A percentile compares a stretch with the other conserved stretches of the same genome.
Conservation (phyloP, 768 basidiomycete species). For the Mycena epipterygia region DNA sequence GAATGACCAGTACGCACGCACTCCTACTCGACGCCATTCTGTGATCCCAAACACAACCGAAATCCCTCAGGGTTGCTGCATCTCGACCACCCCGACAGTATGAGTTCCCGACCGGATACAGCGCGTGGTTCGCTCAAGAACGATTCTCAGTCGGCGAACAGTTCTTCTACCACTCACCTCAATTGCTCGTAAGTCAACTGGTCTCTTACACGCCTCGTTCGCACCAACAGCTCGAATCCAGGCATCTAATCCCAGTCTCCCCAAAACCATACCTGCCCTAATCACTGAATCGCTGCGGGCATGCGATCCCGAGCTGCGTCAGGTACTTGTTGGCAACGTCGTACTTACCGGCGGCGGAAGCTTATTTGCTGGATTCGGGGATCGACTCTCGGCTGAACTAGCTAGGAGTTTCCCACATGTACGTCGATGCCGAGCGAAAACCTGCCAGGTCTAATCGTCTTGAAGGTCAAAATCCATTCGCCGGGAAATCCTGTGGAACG, state of each 20-base stretch:
- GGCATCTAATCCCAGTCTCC: constrained; percentile 74
- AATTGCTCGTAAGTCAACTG: constrained; percentile 59
- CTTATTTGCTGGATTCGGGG: constrained; percentile 86
- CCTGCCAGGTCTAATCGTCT: constrained; percentile 33
- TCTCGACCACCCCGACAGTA: constrained; percentile 76
- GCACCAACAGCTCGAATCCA: constrained; percentile 37
- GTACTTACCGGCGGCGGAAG: constrained; percentile 97
- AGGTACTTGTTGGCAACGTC: constrained; percentile 91
- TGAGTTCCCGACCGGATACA: constrained; percentile 97
- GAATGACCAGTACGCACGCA: constrained; percentile 93
- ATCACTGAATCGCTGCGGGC: constrained; percentile 84
- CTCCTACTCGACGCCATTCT: neutral
- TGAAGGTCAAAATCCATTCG: constrained; percentile 91
- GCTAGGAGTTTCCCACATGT: constrained; percentile 84
- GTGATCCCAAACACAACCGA: neutral
- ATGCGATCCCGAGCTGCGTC: constrained; percentile 93
- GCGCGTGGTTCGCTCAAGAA: constrained; percentile 84
- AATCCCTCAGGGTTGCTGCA: constrained; percentile 66
- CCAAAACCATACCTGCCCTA: constrained; percentile 82
- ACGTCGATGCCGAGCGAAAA: constrained; percentile 45
- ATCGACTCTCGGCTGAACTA: constrained; percentile 86
- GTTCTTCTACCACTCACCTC: constrained; percentile 82
- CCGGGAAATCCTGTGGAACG: constrained; percentile 93
- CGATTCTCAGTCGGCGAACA: constrained; percentile 90
- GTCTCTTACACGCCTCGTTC: neutral